A percentile compares a stretch with the other conserved stretches of the same genome.
Evolutionary conservation across 2,329 filamentous ascomycete species (phyloP).

Genomic region (Penicillium sp.): DNA sequence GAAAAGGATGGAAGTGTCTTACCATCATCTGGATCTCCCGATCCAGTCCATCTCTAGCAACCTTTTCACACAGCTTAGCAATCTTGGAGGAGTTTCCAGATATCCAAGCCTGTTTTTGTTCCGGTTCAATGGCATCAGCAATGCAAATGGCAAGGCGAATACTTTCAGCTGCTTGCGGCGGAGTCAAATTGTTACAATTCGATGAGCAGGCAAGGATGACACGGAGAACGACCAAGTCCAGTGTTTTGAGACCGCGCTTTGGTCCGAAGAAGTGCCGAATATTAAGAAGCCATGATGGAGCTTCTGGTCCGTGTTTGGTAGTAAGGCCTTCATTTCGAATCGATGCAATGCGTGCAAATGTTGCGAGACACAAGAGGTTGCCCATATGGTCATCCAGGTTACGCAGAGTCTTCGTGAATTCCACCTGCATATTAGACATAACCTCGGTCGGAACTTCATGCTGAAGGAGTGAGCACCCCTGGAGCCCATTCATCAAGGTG

Average conservation of each 20-base stretch:
- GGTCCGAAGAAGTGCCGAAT: conserved; percentile 41
- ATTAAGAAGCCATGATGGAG: conserved; percentile 34
- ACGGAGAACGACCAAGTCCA: conserved; percentile 43
- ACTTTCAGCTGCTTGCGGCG: conserved; percentile 32
- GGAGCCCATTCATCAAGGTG: conserved; percentile 31
- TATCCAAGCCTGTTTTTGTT: conserved; percentile 37
- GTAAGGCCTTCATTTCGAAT: conserved; percentile 6
- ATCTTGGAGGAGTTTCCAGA: conserved; percentile 33
- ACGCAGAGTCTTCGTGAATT: conserved; percentile 39
- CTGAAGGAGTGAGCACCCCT: conserved; percentile 27
- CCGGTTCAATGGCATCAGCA: conserved; percentile 32
- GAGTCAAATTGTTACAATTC: conserved; percentile 29
- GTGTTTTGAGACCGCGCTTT: conserved; percentile 40
- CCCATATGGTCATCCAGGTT: conserved; percentile 42
- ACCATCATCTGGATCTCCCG: conserved; percentile 37
- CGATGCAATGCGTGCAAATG: conserved; percentile 36
- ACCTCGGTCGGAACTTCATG: conserved; percentile 32
- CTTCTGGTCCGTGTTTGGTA: conserved; percentile 17
- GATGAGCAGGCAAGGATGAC: conserved; percentile 43
- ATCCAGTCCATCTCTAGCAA: conserved; percentile 30
- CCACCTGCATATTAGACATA: conserved; percentile 38
- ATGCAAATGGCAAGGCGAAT: conserved; percentile 39
- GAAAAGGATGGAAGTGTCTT: neutral
- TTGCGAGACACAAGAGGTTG: conserved; percentile 44
- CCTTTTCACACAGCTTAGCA: conserved; percentile 40